These are phyloP conservation scores for Stylosanthes scabra DNA, from an alignment of 331 rosid species.

Conservation along the genomic window DNA sequence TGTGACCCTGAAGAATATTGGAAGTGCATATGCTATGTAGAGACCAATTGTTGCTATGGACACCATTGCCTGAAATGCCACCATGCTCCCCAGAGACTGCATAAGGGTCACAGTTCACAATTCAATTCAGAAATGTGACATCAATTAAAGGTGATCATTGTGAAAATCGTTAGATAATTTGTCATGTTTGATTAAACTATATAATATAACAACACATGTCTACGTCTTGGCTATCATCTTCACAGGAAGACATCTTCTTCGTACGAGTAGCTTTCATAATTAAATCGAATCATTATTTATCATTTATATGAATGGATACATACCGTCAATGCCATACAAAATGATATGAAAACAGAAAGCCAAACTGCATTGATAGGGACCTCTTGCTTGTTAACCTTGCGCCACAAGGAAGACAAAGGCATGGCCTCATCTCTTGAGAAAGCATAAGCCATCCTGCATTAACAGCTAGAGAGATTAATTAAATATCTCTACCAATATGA, in stretches of 20 bases:
- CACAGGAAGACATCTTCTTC: too few species aligned
- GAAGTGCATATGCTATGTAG: conserved; percentile 91
- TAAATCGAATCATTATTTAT: too few species aligned
- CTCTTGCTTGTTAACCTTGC: conserved; percentile 78
- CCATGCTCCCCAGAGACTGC: conserved; percentile 98
- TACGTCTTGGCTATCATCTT: too few species aligned
- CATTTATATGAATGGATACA: background rate
- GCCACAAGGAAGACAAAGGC: conserved; percentile 93
- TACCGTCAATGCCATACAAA: conserved; percentile 93
- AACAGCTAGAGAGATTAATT: conserved; percentile 17
- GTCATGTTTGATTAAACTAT: too few species aligned
- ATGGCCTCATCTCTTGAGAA: conserved; percentile 99
- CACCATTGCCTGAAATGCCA: conserved; percentile 95
- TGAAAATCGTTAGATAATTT: too few species aligned
- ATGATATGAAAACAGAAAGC: conserved; percentile 82
- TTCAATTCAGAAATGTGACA: conserved; percentile 13
- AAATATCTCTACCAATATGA: background rate
- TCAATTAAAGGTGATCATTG: background rate
- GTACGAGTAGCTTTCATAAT: too few species aligned
- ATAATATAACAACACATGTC: too few species aligned
- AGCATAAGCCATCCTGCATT: conserved; percentile 87
- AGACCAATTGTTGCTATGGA: conserved; percentile 91
- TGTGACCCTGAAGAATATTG: conserved; percentile 90
- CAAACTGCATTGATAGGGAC: conserved; percentile 91
- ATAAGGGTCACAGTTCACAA: conserved; percentile 28